phyloP scores from a whole-genome alignment of 2,329 filamentous ascomycete species.

The Cladosporium cucumerinum region DNA sequence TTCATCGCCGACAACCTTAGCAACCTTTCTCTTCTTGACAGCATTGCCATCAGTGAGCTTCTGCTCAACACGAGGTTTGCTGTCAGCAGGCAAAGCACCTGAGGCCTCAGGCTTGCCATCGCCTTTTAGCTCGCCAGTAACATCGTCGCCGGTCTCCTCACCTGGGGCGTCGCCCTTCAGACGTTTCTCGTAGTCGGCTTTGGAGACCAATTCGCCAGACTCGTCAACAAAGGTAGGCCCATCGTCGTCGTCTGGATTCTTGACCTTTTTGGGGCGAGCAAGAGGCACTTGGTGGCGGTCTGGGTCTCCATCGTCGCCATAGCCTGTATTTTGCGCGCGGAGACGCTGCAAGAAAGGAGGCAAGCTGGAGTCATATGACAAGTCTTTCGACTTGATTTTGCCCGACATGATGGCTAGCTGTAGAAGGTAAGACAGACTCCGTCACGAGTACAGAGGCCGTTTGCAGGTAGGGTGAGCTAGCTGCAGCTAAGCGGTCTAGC shows the following conservation, averaged over 20 bases:
- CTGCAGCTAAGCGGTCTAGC: neutral
- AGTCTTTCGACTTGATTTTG: constrained; percentile 63
- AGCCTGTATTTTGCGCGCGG: constrained; percentile 51
- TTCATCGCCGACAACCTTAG: constrained; percentile 32
- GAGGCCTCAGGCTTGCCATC: constrained; percentile 24
- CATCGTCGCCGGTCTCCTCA: constrained; percentile 16
- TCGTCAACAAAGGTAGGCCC: constrained; percentile 71
- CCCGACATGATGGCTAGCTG: constrained; percentile 21
- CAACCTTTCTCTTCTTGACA: constrained; percentile 38
- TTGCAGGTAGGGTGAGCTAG: neutral
- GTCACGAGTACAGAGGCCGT: neutral
- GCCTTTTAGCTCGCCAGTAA: constrained; percentile 25
- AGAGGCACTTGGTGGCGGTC: constrained; percentile 45
- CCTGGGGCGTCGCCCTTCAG: constrained; percentile 23
- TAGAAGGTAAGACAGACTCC: neutral
- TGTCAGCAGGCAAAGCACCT: constrained; percentile 23
- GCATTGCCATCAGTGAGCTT: constrained; percentile 25
- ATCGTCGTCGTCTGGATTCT: constrained; percentile 71
- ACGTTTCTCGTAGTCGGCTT: constrained; percentile 49
- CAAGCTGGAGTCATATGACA: constrained; percentile 60
- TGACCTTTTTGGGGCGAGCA: constrained; percentile 46
- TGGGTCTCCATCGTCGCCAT: constrained; percentile 37
- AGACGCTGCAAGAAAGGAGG: constrained; percentile 47
- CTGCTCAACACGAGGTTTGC: constrained; percentile 17
- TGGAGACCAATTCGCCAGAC: constrained; percentile 60